A percentile compares a stretch with the other conserved stretches of the same genome.
Conservation (phyloP, 2,329 filamentous ascomycete species). For the Beauveria sp. region DNA sequence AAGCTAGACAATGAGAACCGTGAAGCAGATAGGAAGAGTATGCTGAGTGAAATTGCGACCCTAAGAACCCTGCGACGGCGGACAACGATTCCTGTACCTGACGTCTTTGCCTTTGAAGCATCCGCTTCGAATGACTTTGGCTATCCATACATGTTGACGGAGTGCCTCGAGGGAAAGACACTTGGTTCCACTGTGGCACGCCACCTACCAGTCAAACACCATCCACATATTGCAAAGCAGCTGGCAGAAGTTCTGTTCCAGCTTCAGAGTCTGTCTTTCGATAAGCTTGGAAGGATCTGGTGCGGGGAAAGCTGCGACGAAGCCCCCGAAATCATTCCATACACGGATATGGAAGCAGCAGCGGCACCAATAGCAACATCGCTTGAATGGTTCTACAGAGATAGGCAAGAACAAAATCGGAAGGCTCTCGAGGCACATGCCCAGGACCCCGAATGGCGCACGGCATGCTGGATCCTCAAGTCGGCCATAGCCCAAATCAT, state of each 20-base stretch:
- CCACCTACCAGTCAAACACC: not conserved
- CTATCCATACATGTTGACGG: constrained; percentile 12
- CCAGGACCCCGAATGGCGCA: constrained; percentile 20
- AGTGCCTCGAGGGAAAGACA: constrained; percentile 1
- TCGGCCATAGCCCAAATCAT: constrained; percentile 21
- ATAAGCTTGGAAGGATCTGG: constrained; percentile 11
- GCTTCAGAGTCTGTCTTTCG: constrained; percentile 10
- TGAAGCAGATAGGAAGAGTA: not conserved
- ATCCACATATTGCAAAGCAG: not conserved
- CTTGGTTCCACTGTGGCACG: not conserved
- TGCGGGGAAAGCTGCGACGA: not conserved
- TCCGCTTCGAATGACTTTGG: constrained; percentile 10
- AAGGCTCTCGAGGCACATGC: not conserved
- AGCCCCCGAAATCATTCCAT: not conserved
- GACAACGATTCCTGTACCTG: constrained; percentile 8
- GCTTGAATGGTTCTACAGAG: not conserved
- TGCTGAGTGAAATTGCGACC: constrained; percentile 13
- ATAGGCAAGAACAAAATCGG: not conserved
- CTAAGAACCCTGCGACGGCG: constrained; percentile 8
- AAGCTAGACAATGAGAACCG: no score
- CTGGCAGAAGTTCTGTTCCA: constrained; percentile 10
- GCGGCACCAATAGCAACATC: not conserved
- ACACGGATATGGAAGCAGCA: not conserved
- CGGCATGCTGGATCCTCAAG: constrained; percentile 26
- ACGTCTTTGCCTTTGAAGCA: constrained; percentile 3